Evolutionary conservation across 1,284 basidiomycete genomes (phyloP), one percentile per base, ranked within the genome.

Genomic region (Hymenochaete sp.): DNA sequence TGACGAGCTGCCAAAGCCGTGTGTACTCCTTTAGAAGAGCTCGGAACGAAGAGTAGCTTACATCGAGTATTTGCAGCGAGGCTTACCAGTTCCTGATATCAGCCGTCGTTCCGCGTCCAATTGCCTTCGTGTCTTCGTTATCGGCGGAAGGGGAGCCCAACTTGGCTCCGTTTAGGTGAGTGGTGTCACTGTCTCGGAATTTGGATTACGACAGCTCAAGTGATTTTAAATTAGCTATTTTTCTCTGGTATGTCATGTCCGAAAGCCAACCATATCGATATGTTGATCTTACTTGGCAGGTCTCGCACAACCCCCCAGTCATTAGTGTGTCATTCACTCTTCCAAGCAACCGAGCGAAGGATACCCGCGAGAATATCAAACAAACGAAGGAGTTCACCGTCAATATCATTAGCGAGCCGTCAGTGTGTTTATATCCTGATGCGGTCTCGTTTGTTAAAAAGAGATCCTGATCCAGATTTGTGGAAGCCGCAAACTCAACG

Each of bases 381-480:
- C 62, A 65, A 0, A 81, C 76, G 4, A 79, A 78, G 53, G 71
- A 82, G 57, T 91, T 90, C 59, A 79, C 77, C 5, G 77, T 84
- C 36, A 83, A 77, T 56, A 79, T 90, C 51, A 79, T 90, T 55
- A 82, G 79, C 51, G 83, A 88, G 59, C 65, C 78, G 0, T 50
- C 19, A 13, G 48, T 42, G 14, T 14, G 2, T 11, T 31, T 33
- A 26, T 4, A 2, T 36, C 45, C 9, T 35, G 8, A 10, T 22
- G 7, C 3, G 7, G 3, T 9, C 3, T 1, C 24, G 4, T 39
- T 26, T 21, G 11, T 13, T 38, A 3, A 22, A 22, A 3, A 13
- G n/a, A 9, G 13, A 9, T 39, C 36, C 7, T 26, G n/a, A n/a
- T 36, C n/a, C 18, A 50, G 48, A 25, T 83, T 86, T 57, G 64